A percentile compares a stretch with the other conserved stretches of the same genome.
Evolutionary conservation across 2,329 filamentous ascomycete genomes (phyloP).

Genomic region (Hysterium pulicare): DNA sequence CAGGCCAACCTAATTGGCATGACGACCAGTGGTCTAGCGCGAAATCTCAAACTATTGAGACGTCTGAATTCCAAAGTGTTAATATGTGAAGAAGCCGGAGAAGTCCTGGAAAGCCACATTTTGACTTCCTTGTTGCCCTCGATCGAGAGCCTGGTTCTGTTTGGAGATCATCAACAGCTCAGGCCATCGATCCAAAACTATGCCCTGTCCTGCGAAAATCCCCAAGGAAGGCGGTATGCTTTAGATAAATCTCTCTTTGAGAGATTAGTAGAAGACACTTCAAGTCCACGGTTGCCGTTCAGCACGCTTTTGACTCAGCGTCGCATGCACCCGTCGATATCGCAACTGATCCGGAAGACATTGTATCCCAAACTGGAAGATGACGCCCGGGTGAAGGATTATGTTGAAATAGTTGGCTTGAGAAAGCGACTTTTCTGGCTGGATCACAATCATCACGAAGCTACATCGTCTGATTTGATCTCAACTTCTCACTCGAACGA

Average conservation of each 20-base stretch:
- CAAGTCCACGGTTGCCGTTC: slow-evolving; percentile 29
- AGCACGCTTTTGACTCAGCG: slow-evolving; percentile 54
- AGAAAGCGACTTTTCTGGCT: slow-evolving; percentile 56
- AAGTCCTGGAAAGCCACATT: slow-evolving; percentile 61
- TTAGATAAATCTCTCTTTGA: slow-evolving; percentile 61
- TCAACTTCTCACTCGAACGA: slow-evolving; percentile 51
- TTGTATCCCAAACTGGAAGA: slow-evolving; percentile 58
- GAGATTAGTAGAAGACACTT: slow-evolving; percentile 41
- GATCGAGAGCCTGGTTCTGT: slow-evolving; percentile 58
- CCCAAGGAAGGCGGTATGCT: slow-evolving; percentile 46
- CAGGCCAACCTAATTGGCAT: slow-evolving; percentile 53
- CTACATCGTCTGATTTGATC: slow-evolving; percentile 17
- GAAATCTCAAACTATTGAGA: slow-evolving; percentile 44
- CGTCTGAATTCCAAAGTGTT: slow-evolving; percentile 53
- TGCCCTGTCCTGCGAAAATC: slow-evolving; percentile 49
- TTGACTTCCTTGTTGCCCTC: slow-evolving; percentile 57
- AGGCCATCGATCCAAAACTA: slow-evolving; percentile 55
- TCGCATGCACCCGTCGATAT: slow-evolving; percentile 62
- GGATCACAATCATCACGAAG: slow-evolving; percentile 51
- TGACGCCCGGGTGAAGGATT: slow-evolving; percentile 29
- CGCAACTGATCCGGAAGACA: slow-evolving; percentile 52
- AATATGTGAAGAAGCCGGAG: slow-evolving; percentile 63
- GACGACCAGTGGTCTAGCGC: slow-evolving; percentile 59
- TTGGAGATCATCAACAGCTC: slow-evolving; percentile 61
- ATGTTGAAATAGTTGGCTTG: slow-evolving; percentile 53